Evolutionary conservation across 106 monocot species (phyloP), one percentile per base, ranked within the genome.

Genomic region (Dendrobium officinale): DNA sequence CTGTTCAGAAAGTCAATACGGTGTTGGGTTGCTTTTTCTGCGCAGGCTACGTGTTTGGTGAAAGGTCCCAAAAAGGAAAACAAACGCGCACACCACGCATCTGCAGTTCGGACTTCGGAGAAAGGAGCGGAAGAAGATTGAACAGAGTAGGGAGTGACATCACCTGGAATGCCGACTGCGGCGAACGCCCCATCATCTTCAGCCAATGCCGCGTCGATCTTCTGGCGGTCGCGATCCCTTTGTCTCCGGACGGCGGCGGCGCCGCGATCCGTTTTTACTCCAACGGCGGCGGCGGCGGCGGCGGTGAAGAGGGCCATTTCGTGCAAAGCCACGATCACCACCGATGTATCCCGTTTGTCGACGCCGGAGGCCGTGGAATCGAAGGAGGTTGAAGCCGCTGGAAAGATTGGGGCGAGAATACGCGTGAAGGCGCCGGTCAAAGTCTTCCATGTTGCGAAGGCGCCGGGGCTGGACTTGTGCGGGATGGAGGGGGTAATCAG

Each of bases 401-500:
- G 76, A 9, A 92, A 86, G 80, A 85, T 90, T 64, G 96, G 93
- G 56, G 77, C 78, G 4, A 85, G 80, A 72, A 85, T 93, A 47
- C 81, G 88, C 26, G 96, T 96, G 20, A 96, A 79, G 79, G 90
- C 78, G 64, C 84, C 91, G 44, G 22, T 96, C 74, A 91, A 87
- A 75, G 91, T 93, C 20, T 90, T 82, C 87, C 96, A 96, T 75
- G 88, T 92, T n/a, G 55, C 55, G 33, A 96, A 90, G 77, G 88
- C 84, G 24, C 90, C 93, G 59, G 96, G 90, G 55, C 54, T 96
- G 68, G 87, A 93, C 49, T 84, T 96, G 66, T 33, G 77, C 11
- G 96, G 96, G 7, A 75, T 91, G 89, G 91, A 90, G 59, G 96
- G 96, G 66, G 84, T 55, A 26, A 84, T 96, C 77, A 93, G 92